These are phyloP conservation scores for Russula abietina DNA, from an alignment of 768 basidiomycete species.

Conservation along the genomic window DNA sequence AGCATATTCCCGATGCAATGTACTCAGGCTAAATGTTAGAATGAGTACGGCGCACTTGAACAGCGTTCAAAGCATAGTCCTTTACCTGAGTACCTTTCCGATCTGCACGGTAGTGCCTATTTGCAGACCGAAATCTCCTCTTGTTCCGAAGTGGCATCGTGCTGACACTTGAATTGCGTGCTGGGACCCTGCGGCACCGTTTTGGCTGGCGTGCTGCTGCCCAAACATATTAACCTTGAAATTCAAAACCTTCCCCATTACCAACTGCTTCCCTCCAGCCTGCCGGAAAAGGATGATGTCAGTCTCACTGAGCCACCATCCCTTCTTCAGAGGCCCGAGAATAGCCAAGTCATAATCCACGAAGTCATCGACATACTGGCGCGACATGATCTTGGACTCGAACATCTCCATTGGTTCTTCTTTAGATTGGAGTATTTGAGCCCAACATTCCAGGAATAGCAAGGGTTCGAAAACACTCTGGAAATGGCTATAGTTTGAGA, in stretches of 20 bases:
- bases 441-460: constrained; percentile 85
- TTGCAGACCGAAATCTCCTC: constrained; percentile 53
- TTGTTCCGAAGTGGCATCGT: constrained; percentile 27
- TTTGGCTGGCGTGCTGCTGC: constrained; percentile 54
- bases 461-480: constrained; percentile 75
- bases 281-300: constrained; percentile 80
- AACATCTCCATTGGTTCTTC: constrained; percentile 52
- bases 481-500: constrained; percentile 62
- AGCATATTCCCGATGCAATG: constrained; percentile 86
- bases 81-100: constrained; percentile 75
- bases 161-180: constrained; percentile 23
- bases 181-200: constrained; percentile 36
- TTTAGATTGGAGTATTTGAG: constrained; percentile 74
- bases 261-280: constrained; percentile 43
- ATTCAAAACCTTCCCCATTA: constrained; percentile 67
- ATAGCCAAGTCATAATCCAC: constrained; percentile 71
- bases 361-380: constrained; percentile 75
- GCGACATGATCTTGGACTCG: constrained; percentile 58
- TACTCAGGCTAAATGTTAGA: constrained; percentile 62
- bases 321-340: constrained; percentile 50
- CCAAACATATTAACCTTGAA: constrained; percentile 39
- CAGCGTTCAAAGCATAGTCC: constrained; percentile 25
- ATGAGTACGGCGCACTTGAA: background rate
- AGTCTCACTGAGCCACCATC: constrained; percentile 73
- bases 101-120: constrained; percentile 66